Conservation (phyloP, 1,139 yeast genomes). For the Yamadazyma conglobata region DNA sequence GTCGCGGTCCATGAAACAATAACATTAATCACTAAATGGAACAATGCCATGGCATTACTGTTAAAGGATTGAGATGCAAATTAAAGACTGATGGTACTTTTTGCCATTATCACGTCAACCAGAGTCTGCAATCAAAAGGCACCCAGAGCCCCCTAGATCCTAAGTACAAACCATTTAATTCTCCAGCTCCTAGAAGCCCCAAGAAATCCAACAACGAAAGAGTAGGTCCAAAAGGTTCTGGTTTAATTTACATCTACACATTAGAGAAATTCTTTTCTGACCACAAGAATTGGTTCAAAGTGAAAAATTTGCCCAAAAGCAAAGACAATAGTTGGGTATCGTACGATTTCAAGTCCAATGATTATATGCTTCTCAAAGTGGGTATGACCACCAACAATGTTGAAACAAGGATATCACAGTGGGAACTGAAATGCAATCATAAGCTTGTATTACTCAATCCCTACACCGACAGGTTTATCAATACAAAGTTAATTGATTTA, state of each 20-base stretch:
- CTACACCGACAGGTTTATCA: constrained; percentile 8
- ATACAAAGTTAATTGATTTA: constrained; percentile 5
- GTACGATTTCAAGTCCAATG: constrained; percentile 37
- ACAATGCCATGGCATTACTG: constrained; percentile 33
- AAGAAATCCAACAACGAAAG: not conserved
- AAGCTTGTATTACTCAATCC: constrained; percentile 19
- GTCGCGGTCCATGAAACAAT: too few relatives aligned
- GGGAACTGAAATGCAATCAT: constrained; percentile 55
- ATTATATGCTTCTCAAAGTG: constrained; percentile 46
- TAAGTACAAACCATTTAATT: not conserved
- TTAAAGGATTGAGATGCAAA: constrained; percentile 29
- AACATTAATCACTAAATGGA: not conserved
- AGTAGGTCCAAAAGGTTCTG: constrained; percentile 16
- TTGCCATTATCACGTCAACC: constrained; percentile 25
- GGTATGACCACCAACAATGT: constrained; percentile 55
- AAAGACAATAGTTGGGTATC: constrained; percentile 26
- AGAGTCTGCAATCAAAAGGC: not conserved
- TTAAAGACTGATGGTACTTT: constrained; percentile 19
- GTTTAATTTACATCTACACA: constrained; percentile 55
- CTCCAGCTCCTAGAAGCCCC: too few relatives aligned
- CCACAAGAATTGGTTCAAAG: constrained; percentile 26
- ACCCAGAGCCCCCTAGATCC: not conserved
- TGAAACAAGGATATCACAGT: constrained; percentile 41
- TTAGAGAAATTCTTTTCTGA: constrained; percentile 34
- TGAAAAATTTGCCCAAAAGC: constrained; percentile 29